Evolutionary conservation across 106 monocot species (phyloP), one percentile per base, ranked within the genome.

Genomic region (Platanthera guangdongensis): DNA sequence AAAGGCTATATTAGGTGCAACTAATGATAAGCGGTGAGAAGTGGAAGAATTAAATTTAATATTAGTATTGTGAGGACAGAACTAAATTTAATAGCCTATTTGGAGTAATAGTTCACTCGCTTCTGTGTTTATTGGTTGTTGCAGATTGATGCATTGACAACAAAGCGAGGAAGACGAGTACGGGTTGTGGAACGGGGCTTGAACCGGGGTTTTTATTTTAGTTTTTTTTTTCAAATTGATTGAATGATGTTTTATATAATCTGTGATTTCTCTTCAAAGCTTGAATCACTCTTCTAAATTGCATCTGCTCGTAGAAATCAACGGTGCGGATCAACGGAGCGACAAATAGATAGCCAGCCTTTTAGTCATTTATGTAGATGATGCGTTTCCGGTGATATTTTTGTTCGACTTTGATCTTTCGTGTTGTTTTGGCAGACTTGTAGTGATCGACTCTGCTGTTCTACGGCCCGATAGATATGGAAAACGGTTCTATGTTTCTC

Each of bases 251-350:
- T 72, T 9, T 70, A 15, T 48, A 12, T 67, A 22, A 30, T 15
- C 19, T 18, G 39, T 39, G 9, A 51, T 22, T 72, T 72, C 9
- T 9, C 51, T 11, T 51, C 19, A 9, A 72, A 22, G 18, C 19
- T 51, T 72, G 13, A 18, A 2, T 72, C 19, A 9, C 72, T 8
- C 22, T 51, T 63, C 81, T 50, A 76, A 51, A 80, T 47, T 86
- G 75, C 83, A 94, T 90, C 70, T 92, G 25, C 90, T 95, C 30
- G 80, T 88, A 75, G 97, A 99, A 80, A 82, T 99, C 48, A 94
- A 94, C 82, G 97, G 97, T 74, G 91, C 94, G 75, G 92, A 88
- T 77, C 77, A 94, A 28, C 77, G 97, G 97, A 81, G 94, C 97
- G 50, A 94, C 97, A 76, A 99, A 99, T 78, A 99, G 91, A 94